These are phyloP conservation scores for Pyrenophora teres DNA, from an alignment of 2,329 filamentous ascomycete species.

Conservation along the genomic window DNA sequence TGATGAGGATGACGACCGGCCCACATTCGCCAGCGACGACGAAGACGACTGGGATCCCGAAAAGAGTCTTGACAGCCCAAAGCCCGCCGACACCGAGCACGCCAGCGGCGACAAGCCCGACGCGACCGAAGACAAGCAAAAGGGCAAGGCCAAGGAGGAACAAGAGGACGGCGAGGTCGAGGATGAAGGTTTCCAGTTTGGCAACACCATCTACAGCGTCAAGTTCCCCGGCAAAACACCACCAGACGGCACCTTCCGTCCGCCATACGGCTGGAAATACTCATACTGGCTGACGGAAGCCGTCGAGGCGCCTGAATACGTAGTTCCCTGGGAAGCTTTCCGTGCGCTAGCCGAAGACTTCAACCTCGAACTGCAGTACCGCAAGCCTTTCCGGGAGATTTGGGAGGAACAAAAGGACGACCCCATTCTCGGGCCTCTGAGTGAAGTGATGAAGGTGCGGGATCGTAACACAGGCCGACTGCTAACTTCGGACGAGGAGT, in stretches of 20 bases:
- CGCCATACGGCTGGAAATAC: constrained; percentile 97
- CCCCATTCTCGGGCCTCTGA: constrained; percentile 76
- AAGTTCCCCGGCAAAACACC: constrained; percentile 84
- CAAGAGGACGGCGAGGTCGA: constrained; percentile 54
- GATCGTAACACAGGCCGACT: constrained; percentile 69
- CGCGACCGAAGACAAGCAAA: constrained; percentile 24
- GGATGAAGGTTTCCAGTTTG: constrained; percentile 70
- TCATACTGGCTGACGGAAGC: constrained; percentile 95
- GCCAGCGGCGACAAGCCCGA: constrained; percentile 32
- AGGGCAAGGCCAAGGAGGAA: constrained; percentile 50
- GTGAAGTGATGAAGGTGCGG: constrained; percentile 93
- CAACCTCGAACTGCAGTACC: constrained; percentile 93
- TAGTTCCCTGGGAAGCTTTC: constrained; percentile 98
- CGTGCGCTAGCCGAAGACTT: constrained; percentile 94
- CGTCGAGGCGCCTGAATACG: constrained; percentile 95
- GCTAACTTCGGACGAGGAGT: constrained; percentile 80
- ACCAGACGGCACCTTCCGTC: constrained; percentile 86
- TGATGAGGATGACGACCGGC: constrained; percentile 41
- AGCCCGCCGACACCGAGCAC: constrained; percentile 45
- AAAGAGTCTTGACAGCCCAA: constrained; percentile 49
- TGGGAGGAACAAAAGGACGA: constrained; percentile 93
- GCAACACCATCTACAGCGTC: constrained; percentile 90
- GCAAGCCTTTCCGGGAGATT: constrained; percentile 86
- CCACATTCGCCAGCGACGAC: constrained; percentile 45
- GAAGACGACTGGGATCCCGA: constrained; percentile 54